Conservation (phyloP, 768 basidiomycete species). For the Jaapia argillacea region DNA sequence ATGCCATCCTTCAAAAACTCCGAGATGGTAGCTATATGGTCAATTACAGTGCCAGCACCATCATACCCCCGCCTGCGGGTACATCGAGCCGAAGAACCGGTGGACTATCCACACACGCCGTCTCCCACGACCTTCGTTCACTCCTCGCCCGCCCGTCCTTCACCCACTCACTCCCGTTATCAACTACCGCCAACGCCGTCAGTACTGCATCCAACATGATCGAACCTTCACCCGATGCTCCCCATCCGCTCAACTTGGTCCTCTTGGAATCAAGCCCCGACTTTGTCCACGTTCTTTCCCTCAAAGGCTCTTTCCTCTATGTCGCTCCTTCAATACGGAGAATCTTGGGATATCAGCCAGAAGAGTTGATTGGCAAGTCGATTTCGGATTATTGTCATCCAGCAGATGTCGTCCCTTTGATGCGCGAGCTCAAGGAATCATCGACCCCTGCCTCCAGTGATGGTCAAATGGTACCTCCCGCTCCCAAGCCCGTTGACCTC, state of each 20-base stretch:
- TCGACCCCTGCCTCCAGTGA: slow-evolving; percentile 12
- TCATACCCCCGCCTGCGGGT: slow-evolving; percentile 8
- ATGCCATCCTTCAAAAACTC: slow-evolving; percentile 71
- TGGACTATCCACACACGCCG: slow-evolving; percentile 20
- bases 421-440: slow-evolving; percentile 83
- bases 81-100: slow-evolving; percentile 21
- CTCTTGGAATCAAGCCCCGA: slow-evolving; percentile 61
- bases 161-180: slow-evolving; percentile 29
- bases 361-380: slow-evolving; percentile 71
- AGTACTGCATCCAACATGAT: slow-evolving; percentile 6
- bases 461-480: background rate
- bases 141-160: slow-evolving; percentile 39
- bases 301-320: slow-evolving; percentile 90
- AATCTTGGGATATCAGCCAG: slow-evolving; percentile 80
- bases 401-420: slow-evolving; percentile 82
- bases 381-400: slow-evolving; percentile 82
- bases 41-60: slow-evolving; percentile 32
- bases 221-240: slow-evolving; percentile 24
- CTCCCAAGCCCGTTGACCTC: slow-evolving; percentile 62
- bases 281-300: slow-evolving; percentile 83
- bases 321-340: slow-evolving; percentile 73
- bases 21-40: slow-evolving; percentile 68
- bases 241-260: slow-evolving; percentile 43
- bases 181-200: slow-evolving; percentile 9
- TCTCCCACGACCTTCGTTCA: slow-evolving; percentile 43